Evolutionary conservation across 306 rosid genomes (phyloP), one percentile per base, ranked within the genome.

Genomic region (Sindora glabra): DNA sequence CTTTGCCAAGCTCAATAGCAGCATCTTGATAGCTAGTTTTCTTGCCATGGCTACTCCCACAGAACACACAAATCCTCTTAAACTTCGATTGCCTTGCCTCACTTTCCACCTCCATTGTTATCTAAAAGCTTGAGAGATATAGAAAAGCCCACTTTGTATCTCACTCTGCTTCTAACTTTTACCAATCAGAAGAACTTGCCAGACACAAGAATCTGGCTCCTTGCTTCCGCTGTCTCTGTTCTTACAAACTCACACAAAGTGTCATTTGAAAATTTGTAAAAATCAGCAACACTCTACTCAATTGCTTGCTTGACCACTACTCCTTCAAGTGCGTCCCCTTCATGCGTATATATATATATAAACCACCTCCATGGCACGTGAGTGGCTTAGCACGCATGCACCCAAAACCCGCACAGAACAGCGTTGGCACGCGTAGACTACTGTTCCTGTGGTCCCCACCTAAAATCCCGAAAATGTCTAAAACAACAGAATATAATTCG

Each of bases 341-440:
- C n/a, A n/a, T n/a, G n/a, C n/a, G n/a, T n/a, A n/a, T n/a, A n/a
- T n/a, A 56, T 73, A 67, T 84, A 70, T 89, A 83, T 83, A 89
- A 67, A 68, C 80, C 54, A n/a, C n/a, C n/a, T n/a, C 42, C 70
- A 15, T 67, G 65, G 69, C 89, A 83, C 89, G 85, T 83, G 87
- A 79, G 75, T 56, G 64, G 3, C 74, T 42, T 4, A 13, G 78
- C 73, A 77, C 80, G 80, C 80, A 64, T 62, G 37, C 22, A 24
- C 16, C 37, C 36, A 25, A 21, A 44, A 32, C 57, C 50, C 61
- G 33, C 73, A 21, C 65, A 23, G 59, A 42, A 40, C 11, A 48
- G n/a, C 42, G 62, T 79, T 52, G 71, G 72, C 89, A 82, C 82
- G 89, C 89, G 84, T 69, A 78, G 84, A 69, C 77, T 77, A 77